These are phyloP conservation scores for Claviceps humidiphila DNA, from an alignment of 2,329 filamentous ascomycete genomes.

Conservation along the genomic window DNA sequence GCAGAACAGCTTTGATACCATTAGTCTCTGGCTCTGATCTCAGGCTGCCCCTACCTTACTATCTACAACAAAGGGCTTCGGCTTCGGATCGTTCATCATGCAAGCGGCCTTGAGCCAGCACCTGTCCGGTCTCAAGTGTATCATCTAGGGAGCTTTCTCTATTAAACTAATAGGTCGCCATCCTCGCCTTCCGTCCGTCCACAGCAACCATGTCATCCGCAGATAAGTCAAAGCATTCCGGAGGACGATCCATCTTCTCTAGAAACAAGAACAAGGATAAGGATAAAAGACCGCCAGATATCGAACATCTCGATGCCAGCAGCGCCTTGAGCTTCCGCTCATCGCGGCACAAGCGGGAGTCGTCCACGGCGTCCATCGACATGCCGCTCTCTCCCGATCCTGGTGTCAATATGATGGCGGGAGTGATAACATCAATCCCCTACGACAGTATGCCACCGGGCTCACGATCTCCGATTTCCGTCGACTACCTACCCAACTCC, in stretches of 20 bases:
- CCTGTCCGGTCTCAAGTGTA: slow-evolving; percentile 20
- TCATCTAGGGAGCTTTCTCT: slow-evolving; percentile 12
- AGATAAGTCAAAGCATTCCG: slow-evolving; percentile 70
- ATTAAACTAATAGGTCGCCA: not conserved
- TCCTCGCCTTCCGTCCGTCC: not conserved
- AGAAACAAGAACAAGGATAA: slow-evolving; percentile 69
- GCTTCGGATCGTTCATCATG: slow-evolving; percentile 20
- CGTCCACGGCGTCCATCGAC: slow-evolving; percentile 60
- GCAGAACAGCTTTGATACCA: not conserved
- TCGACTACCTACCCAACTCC: slow-evolving; percentile 58
- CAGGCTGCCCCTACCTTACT: slow-evolving; percentile 2
- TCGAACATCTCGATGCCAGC: slow-evolving; percentile 45
- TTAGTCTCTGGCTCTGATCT: not conserved
- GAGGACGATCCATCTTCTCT: slow-evolving; percentile 71
- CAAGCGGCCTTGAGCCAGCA: slow-evolving; percentile 26
- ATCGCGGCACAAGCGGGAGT: slow-evolving; percentile 63
- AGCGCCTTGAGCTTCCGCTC: slow-evolving; percentile 52
- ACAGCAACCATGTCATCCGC: slow-evolving; percentile 42
- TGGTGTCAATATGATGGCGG: slow-evolving; percentile 61
- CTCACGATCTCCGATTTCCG: slow-evolving; percentile 53
- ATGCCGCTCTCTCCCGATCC: slow-evolving; percentile 49
- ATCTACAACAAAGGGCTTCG: slow-evolving; percentile 5
- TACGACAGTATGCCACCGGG: slow-evolving; percentile 60
- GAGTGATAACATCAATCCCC: slow-evolving; percentile 76
- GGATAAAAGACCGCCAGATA: slow-evolving; percentile 46